Evolutionary conservation across 1,139 yeast species (phyloP).

Genomic region (Hemisphaericaspora xylofermentans): DNA sequence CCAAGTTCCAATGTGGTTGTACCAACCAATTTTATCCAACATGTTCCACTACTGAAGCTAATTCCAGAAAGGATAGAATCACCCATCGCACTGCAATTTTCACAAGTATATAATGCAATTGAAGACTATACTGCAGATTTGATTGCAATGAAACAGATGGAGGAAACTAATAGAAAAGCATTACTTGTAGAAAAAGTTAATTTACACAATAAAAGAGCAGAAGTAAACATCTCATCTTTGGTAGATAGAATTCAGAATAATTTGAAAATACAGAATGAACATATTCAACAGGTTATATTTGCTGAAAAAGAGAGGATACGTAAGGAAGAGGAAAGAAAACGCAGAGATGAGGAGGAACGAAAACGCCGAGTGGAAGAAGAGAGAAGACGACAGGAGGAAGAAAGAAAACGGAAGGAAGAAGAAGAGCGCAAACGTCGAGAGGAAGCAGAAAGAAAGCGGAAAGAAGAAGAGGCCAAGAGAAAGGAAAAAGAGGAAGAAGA

Average conservation of each 20-base stretch:
- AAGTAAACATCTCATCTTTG: slow-evolving; percentile 8
- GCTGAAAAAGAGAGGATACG: slow-evolving; percentile 15
- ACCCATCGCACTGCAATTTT: slow-evolving; percentile 6
- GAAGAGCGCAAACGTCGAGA: slow-evolving; percentile 11
- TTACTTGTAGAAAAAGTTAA: slow-evolving; percentile 2
- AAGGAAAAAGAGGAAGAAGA: slow-evolving; percentile 16
- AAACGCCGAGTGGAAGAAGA: slow-evolving; percentile 11
- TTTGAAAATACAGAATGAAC: slow-evolving; percentile 17
- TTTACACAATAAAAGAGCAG: slow-evolving; percentile 6
- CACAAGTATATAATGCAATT: slow-evolving; percentile 9
- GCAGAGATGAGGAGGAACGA: slow-evolving; percentile 11
- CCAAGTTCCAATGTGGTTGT: not conserved
- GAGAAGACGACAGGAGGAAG: slow-evolving; percentile 14
- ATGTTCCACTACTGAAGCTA: not conserved
- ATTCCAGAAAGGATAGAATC: not conserved
- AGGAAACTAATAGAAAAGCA: not conserved
- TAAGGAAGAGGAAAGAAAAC: slow-evolving; percentile 12
- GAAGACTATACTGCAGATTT: slow-evolving; percentile 4
- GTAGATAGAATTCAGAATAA: slow-evolving; percentile 4
- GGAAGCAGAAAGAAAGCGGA: slow-evolving; percentile 14
- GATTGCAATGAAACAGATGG: slow-evolving; percentile 1
- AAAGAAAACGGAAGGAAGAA: slow-evolving; percentile 15
- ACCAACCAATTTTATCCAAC: not conserved
- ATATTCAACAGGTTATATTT: slow-evolving; percentile 19
- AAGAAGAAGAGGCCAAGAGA: slow-evolving; percentile 16